Evolutionary conservation across 352 stramenopile species (phyloP), one percentile per base, ranked within the genome.

Genomic region (Globisporangium okanoganense): DNA sequence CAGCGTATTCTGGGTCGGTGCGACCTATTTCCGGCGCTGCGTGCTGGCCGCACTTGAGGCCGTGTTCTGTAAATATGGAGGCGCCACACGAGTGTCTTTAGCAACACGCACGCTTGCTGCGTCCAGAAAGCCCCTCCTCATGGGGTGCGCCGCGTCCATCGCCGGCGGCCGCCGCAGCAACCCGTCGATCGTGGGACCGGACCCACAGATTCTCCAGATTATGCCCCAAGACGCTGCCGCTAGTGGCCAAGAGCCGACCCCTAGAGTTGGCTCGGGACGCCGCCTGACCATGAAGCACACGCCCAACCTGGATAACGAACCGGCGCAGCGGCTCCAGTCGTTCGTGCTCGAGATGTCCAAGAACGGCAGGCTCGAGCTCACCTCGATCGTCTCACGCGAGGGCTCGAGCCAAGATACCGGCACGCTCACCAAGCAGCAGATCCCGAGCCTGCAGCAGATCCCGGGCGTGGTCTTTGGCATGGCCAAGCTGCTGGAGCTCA

Each of bases 391-490:
- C 2, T 78, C 74, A 22, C 66, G 62, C 9, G 78, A 87, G 55
- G 70, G 66, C 36, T 75, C 71, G 0, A 69, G 63, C 3, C 48
- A 71, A 27, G 63, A 69, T 14, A 67, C 56, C 3, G 82, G 79
- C 3, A 90, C 80, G 13, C 69, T 92, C 25, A 87, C 71, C 0
- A 70, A 75, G 7, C 58, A 75, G 10, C 73, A 80, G 24, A 71
- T 92, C 24, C 70, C 75, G 8, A 65, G 55, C 22, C 70, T 90
- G 10, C 65, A 72, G 24, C 64, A 81, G 48, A 68, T 92, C 22
- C 82, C 82, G 2, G 72, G 71, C 6, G 62, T 89, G 41, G 71
- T 92, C 40, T 77, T 89, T 31, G 73, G 67, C 24, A 82, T 92
- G 73, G 64, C 50, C 0, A 75, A 77, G 16, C 62, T 92, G 40